Base-by-base conservation (phyloP, 176 grass and related monocot species). In the Carex myosuroides region DNA sequence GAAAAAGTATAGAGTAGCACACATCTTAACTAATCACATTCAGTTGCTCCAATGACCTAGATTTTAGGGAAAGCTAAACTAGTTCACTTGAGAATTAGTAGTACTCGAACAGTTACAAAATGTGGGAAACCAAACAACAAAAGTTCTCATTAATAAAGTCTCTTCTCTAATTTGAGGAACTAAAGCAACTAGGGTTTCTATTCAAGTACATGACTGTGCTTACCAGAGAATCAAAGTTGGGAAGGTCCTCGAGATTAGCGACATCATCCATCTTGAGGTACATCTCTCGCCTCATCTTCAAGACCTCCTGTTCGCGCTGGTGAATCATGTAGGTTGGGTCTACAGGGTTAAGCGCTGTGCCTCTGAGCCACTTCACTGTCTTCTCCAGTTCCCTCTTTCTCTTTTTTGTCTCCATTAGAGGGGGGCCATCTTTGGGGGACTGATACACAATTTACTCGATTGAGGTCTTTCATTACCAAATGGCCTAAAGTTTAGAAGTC, bases 251-350 rank as follows among this genome's bases (percentile, higher is more conserved):
- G 5, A 75, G 69, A 84, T 93, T 41, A 16, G 30, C 72, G 7
- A 93, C 91, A 64, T 89, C 91, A 35, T 94, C 89, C 60, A 84
- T 67, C 54, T 63, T 86, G 66, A 93, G 83, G 88, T 64, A 94
- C 84, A 92, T 72, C 39, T 88, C 70, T 42, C 86, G 89, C 79
- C 94, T 91, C 72, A 87, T 79, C 5, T 78, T 64, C 82, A 87
- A 81, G 72, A 94, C 87, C 79, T 88, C 89, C 56, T 85, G 66
- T 89, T 90, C 86, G 66, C 64, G 81, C 42, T 84, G 12, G 61
- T 37, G 86, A 61, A 83, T 73, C 29, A 70, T 79, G 37, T 56
- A 83, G 21, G 76, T 79, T 62, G 85, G 70, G 13, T 81, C 84
- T 3, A 85, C 84, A 41, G 94, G 94, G 89, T 94, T 83, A 69